Base-by-base conservation (phyloP, 176 grass and related monocot genomes). In the Lolium rigidum region DNA sequence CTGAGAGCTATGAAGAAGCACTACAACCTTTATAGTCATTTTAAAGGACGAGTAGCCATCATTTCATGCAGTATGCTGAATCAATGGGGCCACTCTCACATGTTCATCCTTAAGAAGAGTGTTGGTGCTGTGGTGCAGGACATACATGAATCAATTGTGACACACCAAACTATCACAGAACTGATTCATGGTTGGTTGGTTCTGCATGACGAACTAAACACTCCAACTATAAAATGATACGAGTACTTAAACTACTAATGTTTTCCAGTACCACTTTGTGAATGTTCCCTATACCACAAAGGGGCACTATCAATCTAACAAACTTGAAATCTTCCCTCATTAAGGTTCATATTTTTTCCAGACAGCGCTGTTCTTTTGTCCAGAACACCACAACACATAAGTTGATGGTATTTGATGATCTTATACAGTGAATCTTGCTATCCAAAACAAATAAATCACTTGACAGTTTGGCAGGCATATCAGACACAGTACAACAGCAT, bases 71-170 rank as follows among this genome's bases (percentile, higher is more conserved):
- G 47, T 46, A 12, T 70, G 9, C 22, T 46, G 68, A 31, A 17
- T 73, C 37, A 79, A 20, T 2, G 37, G 76, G 13, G 35, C 9
- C 9, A 83, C 18, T 49, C 37, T 35, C 25, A 76, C 28, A 78
- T 50, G 39, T 69, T 77, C 21, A 54, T 51, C 64, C 31, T 70
- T 43, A 66, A 64, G 28, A 87, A 41, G 46, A 81, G 18, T 39
- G 28, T n/a, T 74, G 9, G 18, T 62, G 61, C 52, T 39, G 25
- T 17, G 17, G 43, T 62, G 46, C 69, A 87, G 38, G 13, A 75
- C 58, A 76, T 54, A 26, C n/a, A 37, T 48, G 61, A 57, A 82
- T 11, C 70, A 75, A 46, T 67, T 47, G 22, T 4, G 6, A n/a
- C n/a, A 28, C 63, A 66, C 43, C 22, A 73, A 46, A 62, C 55